Base-by-base conservation (phyloP, 768 basidiomycete species). In the Mycena venus region DNA sequence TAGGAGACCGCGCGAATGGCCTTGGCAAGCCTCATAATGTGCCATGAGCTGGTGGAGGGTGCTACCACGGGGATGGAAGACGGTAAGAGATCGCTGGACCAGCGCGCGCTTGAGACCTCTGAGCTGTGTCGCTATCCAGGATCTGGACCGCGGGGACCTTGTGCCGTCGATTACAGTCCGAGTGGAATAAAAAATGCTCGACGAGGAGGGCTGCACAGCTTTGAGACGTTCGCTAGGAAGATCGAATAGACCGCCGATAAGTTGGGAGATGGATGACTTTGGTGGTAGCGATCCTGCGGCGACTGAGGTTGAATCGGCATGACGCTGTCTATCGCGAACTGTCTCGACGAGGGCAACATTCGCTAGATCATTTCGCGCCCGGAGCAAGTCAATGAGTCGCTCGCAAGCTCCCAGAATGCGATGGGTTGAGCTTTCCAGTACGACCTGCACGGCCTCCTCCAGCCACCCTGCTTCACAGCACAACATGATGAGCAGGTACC, bases 391-490 rank as follows among this genome's bases (percentile, higher is more conserved):
- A 4, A 78, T 25, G 38, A 75, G 64, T 21, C 36, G 32, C 11
- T 49, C 36, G 27, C 55, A 55, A n/a, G 67, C 67, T 6, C 42
- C 2, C 5, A 21, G 27, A 17, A 73, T 73, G 15, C 49, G 51
- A 42, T 73, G 32, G 15, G 23, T 25, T 12, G 23, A 1, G 55
- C 74, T 73, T 4, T 73, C 56, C 62, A 55, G 56, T 5, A 78
- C 60, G 2, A 78, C 17, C 31, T 58, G 53, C 9, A 73, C 74
- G 11, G 77, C 77, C 44, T 73, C 59, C 3, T 72, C 69, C 4
- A 75, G 23, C 77, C 77, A 78, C 14, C 72, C 77, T 11, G 60
- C 64, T 32, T 75, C 58, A 42, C 71, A 73, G 42, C 74, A 78
- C 40, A 73, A 23, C 63, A 60, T 68, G n/a, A 78, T 68, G 21